Base-by-base conservation (phyloP, 1,284 basidiomycete species). In the Xanthoconium separans region DNA sequence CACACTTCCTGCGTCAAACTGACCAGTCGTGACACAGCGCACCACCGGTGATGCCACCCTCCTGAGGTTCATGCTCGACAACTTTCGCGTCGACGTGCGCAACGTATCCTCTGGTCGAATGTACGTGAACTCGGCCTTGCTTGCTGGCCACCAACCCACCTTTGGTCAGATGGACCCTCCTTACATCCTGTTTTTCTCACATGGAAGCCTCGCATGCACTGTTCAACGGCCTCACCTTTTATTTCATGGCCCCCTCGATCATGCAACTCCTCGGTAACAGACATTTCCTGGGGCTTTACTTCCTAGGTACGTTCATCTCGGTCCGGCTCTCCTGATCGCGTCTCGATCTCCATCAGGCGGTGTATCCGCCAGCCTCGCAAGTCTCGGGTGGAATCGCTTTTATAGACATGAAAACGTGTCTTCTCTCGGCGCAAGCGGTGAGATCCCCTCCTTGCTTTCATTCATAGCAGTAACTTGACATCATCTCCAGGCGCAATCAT, bases 181-280 rank as follows among this genome's bases (percentile, higher is more conserved):
- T 95, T 20, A 93, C 91, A 0, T 73, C 79, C 27, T 79, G 77
- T 55, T 93, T 95, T 75, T 93, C 87, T 3, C 92, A 95, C 64
- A 71, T 77, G 58, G 75, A 77, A 24, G 55, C 78, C 11, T 61
- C 66, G 0, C 94, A 96, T 67, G 82, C 93, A 34, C 63, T 89
- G 29, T 74, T 95, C 68, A 96, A 96, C 67, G 84, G 83, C 45
- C 78, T 94, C 59, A 84, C 88, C 0, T 88, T 89, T 64, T 91
- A 80, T 66, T 93, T 91, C 72, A 82, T 94, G 75, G 89, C 87
- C 2, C 85, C 82, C 0, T 74, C 83, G 1, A 83, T 91, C 29
- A 76, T 93, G n/a, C 63, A 73, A 47, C 70, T 89, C 22, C 75
- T 94, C 10, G 91, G 92, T 0, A 84, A 84, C 50, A 74, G 81